phyloP scores from a whole-genome alignment of 805 yeast genomes.

The Nakazawaea wyomingensis region DNA sequence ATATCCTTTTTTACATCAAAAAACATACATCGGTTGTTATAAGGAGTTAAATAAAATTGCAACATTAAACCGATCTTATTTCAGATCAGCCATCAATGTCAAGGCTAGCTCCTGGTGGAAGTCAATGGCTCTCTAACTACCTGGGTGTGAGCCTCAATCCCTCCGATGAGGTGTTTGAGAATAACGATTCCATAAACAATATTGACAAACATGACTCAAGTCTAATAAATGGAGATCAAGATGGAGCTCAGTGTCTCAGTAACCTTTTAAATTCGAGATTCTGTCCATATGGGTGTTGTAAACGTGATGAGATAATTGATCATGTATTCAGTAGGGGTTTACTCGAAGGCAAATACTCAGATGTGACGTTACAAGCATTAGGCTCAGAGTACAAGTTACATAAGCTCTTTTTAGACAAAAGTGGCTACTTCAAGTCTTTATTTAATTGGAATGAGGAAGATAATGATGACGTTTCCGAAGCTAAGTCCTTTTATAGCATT shows the following conservation, averaged over 20 bases:
- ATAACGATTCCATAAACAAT: background rate
- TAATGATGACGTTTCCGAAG: conserved; percentile 2
- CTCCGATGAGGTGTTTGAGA: background rate
- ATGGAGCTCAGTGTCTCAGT: background rate
- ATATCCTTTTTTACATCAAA: no score
- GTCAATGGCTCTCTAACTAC: background rate
- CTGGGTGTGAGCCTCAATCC: background rate
- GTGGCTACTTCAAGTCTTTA: conserved; percentile 42
- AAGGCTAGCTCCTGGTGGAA: background rate
- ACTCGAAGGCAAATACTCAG: conserved; percentile 41
- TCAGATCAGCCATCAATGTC: background rate
- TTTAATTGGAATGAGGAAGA: conserved; percentile 35
- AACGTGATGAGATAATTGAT: conserved; percentile 19
- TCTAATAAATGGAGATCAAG: background rate
- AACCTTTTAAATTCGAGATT: background rate
- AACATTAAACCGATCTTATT: background rate
- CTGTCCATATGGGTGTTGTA: conserved; percentile 28
- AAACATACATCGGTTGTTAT: no score
- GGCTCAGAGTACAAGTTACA: conserved; percentile 40
- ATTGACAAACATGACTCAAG: background rate
- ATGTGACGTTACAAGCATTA: conserved; percentile 44
- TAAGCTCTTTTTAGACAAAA: conserved; percentile 36
- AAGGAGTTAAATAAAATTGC: background rate
- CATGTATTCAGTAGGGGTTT: conserved; percentile 35
- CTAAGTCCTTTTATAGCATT: conserved; percentile 11